Percentiles rank a stretch among this genome's conserved stretches.
Evolutionary conservation across 129 eudicot species (phyloP).

Genomic region (Smallanthus sonchifolius): DNA sequence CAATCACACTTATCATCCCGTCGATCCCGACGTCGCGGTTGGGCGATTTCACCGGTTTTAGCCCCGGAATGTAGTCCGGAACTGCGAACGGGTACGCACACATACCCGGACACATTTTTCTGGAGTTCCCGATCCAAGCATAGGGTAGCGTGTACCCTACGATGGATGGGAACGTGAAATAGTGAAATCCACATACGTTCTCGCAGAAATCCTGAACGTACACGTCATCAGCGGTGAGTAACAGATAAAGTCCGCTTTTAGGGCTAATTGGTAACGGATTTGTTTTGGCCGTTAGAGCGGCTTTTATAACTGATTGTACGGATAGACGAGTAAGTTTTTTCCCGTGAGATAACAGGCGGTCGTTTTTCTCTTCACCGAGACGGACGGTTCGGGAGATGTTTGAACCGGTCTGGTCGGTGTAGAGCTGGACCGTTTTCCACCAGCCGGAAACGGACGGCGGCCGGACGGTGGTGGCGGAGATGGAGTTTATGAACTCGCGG

Average conservation of each 20-base stretch:
- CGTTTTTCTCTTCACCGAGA: slow-evolving; percentile 64
- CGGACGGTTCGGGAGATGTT: slow-evolving; percentile 60
- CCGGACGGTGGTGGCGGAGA: slow-evolving; percentile 44
- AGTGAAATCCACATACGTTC: slow-evolving; percentile 78
- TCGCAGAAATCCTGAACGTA: slow-evolving; percentile 75
- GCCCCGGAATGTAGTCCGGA: slow-evolving; percentile 63
- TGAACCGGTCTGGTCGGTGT: slow-evolving; percentile 81
- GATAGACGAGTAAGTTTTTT: slow-evolving; percentile 68
- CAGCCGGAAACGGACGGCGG: slow-evolving; percentile 72
- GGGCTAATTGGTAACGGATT: slow-evolving; percentile 72
- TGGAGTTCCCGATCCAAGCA: slow-evolving; percentile 90
- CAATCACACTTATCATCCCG: slow-evolving; percentile 89
- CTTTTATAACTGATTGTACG: slow-evolving; percentile 64
- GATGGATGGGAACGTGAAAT: slow-evolving; percentile 81
- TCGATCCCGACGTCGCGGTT: slow-evolving; percentile 74
- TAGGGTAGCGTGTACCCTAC: slow-evolving; percentile 87
- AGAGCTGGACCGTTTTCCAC: slow-evolving; percentile 82
- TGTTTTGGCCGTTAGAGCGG: slow-evolving; percentile 57
- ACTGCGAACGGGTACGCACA: slow-evolving; percentile 88
- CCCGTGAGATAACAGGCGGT: slow-evolving; percentile 75
- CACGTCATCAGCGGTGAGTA: slow-evolving; percentile 73
- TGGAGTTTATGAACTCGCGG: slow-evolving; percentile 73
- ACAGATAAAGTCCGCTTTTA: slow-evolving; percentile 59
- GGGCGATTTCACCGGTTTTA: slow-evolving; percentile 65
- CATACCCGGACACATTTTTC: slow-evolving; percentile 59